A percentile compares a stretch with the other conserved stretches of the same genome.
Evolutionary conservation across 257 asterid species (phyloP).

Genomic region (Petrea volubilis): DNA sequence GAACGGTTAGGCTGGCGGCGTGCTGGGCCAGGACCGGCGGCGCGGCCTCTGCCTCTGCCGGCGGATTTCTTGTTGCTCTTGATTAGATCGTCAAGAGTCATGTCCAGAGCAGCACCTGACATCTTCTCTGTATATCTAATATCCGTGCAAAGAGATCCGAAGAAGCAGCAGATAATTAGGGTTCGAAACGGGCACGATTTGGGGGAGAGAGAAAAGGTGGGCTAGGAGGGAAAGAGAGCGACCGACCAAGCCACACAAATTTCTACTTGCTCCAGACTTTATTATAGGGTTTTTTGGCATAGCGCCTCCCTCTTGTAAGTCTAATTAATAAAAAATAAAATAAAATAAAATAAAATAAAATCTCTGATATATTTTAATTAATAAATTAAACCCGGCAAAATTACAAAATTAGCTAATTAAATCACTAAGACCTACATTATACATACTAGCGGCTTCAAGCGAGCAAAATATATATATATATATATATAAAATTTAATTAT

Average conservation of each 20-base stretch:
- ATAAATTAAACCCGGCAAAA: too few relatives aligned
- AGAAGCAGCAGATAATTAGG: slow-evolving; percentile 30
- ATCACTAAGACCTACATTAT: too few relatives aligned
- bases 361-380: too few relatives aligned
- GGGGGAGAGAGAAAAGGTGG: slow-evolving; percentile 22
- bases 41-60: slow-evolving; percentile 56
- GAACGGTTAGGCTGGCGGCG: slow-evolving; percentile 71
- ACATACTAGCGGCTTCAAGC: too few relatives aligned
- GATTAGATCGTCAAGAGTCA: slow-evolving; percentile 91
- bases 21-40: slow-evolving; percentile 76
- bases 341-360: too few relatives aligned
- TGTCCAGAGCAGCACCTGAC: slow-evolving; percentile 88
- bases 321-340: too few relatives aligned
- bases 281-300: too few relatives aligned
- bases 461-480: too few relatives aligned
- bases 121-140: slow-evolving; percentile 33
- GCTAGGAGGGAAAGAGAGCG: slow-evolving; percentile 15
- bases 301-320: too few relatives aligned
- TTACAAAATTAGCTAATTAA: too few relatives aligned
- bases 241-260: slow-evolving; percentile 6
- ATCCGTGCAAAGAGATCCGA: slow-evolving; percentile 18
- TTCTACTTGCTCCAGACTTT: background rate
- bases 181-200: slow-evolving; percentile 25
- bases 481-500: too few relatives aligned
- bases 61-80: slow-evolving; percentile 76